Evolutionary conservation across 257 asterid species (phyloP), one percentile per base, ranked within the genome.

Genomic region (Thymus mandschuricus): DNA sequence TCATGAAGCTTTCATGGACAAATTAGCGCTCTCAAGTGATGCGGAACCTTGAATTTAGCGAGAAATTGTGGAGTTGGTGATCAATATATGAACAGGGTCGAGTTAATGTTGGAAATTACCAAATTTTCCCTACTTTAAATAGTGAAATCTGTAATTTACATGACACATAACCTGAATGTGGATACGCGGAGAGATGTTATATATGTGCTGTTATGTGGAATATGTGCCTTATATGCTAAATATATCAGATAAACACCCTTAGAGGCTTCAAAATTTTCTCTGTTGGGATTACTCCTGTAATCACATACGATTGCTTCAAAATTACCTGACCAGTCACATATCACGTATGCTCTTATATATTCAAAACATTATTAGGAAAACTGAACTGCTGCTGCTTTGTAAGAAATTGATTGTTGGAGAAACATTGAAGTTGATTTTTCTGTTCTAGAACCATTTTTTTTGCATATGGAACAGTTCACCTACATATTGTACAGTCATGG

Each of bases 381-480:
- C n/a, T 49, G 34, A 30, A 66, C 63, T n/a, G 31, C 12, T 67
- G 69, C 29, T 35, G 56, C 73, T 66, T 41, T 64, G 40, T 43
- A 44, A 11, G 35, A n/a, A 60, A 5, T 59, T 58, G 59, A 46
- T 48, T 44, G 21, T 64, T 13, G 28, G 68, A 62, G 40, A 71
- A 66, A 5, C 35, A 62, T 6, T 31, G 15, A 52, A 57, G 38
- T 28, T 29, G 61, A 46, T 46, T 55, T n/a, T 57, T 57, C 59
- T 29, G 50, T 43, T 60, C 4, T 15, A 51, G 30, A 48, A 71
- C 41, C 43, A 7, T 50, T 45, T 12, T 41, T 52, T 40, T 52
- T 33, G 55, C 46, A 63, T 48, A 41, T 21, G 75, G 71, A 61
- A 41, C 45, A 61, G 12, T 46, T 45, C 49, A 5, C 48, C 30